These are phyloP conservation scores for Bipolaris oryzae DNA, from an alignment of 2,329 filamentous ascomycete species.

Conservation along the genomic window DNA sequence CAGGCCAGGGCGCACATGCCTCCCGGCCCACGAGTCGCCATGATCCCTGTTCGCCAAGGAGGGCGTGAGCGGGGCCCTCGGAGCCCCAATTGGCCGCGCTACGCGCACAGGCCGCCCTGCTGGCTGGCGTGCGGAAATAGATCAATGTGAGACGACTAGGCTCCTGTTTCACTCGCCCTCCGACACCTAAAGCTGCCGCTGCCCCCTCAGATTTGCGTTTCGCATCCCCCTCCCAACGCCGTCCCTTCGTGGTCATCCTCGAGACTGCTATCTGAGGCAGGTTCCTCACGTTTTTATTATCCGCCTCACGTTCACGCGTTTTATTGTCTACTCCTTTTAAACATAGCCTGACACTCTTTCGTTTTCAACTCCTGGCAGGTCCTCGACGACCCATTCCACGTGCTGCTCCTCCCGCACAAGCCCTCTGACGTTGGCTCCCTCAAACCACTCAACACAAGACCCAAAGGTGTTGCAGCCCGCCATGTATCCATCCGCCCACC, in stretches of 20 bases:
- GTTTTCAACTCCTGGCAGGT: conserved; percentile 47
- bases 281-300: conserved; percentile 31
- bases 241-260: conserved; percentile 43
- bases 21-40: conserved; percentile 29
- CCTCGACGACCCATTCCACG: conserved; percentile 42
- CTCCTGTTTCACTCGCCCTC: conserved; percentile 50
- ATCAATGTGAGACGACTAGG: conserved; percentile 46
- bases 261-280: conserved; percentile 47
- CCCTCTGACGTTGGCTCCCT: conserved; percentile 35
- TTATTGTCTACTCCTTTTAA: conserved; percentile 39
- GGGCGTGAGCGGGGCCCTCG: conserved; percentile 17
- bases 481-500: conserved; percentile 62
- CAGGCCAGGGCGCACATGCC: conserved; percentile 20
- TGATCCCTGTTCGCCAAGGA: conserved; percentile 13
- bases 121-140: conserved; percentile 43
- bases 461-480: conserved; percentile 46
- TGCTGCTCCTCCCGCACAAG: conserved; percentile 25
- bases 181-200: conserved; percentile 49
- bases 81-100: conserved; percentile 31
- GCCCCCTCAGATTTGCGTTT: conserved; percentile 49
- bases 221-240: conserved; percentile 42
- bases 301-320: conserved; percentile 37
- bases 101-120: conserved; percentile 31
- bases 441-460: conserved; percentile 37
- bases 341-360: conserved; percentile 47